Evolutionary conservation across 805 yeast species (phyloP).

Genomic region (Crinitomyces ghanaensis): DNA sequence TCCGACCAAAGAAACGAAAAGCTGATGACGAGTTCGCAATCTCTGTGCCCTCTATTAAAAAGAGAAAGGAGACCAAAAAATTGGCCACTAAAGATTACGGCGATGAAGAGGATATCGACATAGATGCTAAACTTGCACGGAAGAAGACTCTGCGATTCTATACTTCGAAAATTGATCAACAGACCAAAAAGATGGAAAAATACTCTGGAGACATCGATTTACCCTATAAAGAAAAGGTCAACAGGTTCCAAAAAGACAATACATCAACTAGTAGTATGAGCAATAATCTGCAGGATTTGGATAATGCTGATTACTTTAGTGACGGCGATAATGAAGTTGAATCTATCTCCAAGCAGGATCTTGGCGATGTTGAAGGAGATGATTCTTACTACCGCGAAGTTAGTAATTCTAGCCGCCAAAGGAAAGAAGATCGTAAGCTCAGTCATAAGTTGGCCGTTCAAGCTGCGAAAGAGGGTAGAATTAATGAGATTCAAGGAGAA

Average conservation of each 20-base stretch:
- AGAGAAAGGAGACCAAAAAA: constrained; percentile 25
- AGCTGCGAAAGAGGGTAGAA: constrained; percentile 77
- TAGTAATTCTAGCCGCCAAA: constrained; percentile 35
- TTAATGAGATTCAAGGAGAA: constrained; percentile 51
- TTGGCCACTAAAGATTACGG: constrained; percentile 36
- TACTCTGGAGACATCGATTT: constrained; percentile 70
- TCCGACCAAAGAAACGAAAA: too few relatives aligned
- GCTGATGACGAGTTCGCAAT: constrained; percentile 34
- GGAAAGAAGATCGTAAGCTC: constrained; percentile 42
- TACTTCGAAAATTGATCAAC: constrained; percentile 92
- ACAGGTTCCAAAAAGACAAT: too few relatives aligned
- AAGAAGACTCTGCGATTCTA: constrained; percentile 83
- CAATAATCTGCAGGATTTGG: constrained; percentile 6
- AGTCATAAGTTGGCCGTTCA: constrained; percentile 61
- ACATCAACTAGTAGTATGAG: too few relatives aligned
- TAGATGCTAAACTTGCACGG: constrained; percentile 72
- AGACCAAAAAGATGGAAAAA: constrained; percentile 36
- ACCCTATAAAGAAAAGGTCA: constrained; percentile 89
- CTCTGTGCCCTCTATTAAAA: constrained; percentile 38
- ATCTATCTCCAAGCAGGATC: constrained; percentile 6
- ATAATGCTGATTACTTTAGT: constrained; percentile 14
- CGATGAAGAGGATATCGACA: constrained; percentile 69
- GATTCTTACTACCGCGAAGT: constrained; percentile 49
- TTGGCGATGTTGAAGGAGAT: constrained; percentile 32
- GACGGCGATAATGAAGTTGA: constrained; percentile 25